Base-by-base conservation (phyloP, 179 eudicot genomes). In the Pouteria campechiana region DNA sequence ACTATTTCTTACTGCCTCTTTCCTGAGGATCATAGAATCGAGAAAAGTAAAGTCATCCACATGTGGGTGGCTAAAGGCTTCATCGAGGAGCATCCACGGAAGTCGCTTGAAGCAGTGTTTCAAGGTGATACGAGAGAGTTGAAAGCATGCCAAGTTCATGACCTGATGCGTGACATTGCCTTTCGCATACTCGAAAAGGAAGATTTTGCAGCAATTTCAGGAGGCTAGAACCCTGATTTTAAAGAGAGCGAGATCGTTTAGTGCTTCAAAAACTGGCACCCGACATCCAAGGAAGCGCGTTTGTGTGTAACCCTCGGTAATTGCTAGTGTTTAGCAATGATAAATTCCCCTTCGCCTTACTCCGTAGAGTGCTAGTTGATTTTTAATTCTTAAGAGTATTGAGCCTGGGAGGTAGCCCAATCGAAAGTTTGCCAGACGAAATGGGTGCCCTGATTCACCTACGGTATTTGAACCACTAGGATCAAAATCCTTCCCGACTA, bases 51-150 rank as follows among this genome's bases (percentile, higher is more conserved):
- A 32, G 17, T 42, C 17, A 42, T 42, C 27, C 46, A 32, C 32
- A 25, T 27, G 15, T 42, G 31, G 46, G 46, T 42, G 17, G 46
- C 46, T 13, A 32, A 42, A 20, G 46, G 46, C 3, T 42, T 42
- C 16, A 42, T 42, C 12, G 32, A 17, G 27, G 27, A 12, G n/a
- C 46, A 42, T 18, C 3, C 7, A 12, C 30, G 24, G 7, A 32
- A 32, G 11, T 23, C 27, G 46, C 24, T 19, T 3, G 46, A 25
- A 42, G 46, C n/a, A 42, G 32, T 23, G 24, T 12, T 30, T 17
- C 0, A 25, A 24, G 32, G 16, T 42, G 19, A 17, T 23, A 13
- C 24, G 15, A 32, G 46, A 32, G 46, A 42, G 32, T 5, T 25
- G n/a, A 25, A 23, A 24, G 24, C 46, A 13, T 42, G 46, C 17